Conservation (phyloP, 371 early-diverging fungal species). For the Rhizopus microsporus region DNA sequence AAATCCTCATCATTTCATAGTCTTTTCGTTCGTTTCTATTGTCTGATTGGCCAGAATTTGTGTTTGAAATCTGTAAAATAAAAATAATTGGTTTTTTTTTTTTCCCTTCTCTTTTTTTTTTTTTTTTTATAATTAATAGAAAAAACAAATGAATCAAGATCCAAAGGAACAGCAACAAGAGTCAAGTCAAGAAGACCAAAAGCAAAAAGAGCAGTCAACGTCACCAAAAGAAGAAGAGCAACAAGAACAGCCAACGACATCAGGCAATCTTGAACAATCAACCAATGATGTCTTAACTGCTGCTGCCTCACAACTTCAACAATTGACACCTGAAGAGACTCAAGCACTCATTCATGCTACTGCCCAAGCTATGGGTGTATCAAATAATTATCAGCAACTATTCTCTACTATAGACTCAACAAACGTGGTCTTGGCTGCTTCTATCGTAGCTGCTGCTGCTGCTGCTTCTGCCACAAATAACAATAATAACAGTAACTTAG, state of each 20-base stretch:
- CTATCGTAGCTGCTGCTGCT: slow-evolving; percentile 13
- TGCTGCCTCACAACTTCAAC: slow-evolving; percentile 2
- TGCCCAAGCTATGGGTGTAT: slow-evolving; percentile 3
- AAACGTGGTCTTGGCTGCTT: slow-evolving; percentile 9
- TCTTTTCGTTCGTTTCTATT: too few species aligned
- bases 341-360: slow-evolving; percentile 3
- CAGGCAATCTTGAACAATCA: not conserved
- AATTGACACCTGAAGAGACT: slow-evolving; percentile 4
- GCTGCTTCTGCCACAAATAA: slow-evolving; percentile 1
- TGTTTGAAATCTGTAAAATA: too few species aligned
- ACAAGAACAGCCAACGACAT: not conserved
- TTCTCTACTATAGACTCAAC: slow-evolving; percentile 5
- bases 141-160: too few species aligned
- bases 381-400: not conserved
- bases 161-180: too few species aligned
- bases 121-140: not conserved
- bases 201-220: not conserved
- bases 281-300: not conserved
- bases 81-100: not conserved
- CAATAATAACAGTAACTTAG: not conserved
- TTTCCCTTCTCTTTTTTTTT: not conserved
- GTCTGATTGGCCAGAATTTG: too few species aligned
- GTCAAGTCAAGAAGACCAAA: too few species aligned
- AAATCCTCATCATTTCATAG: too few species aligned
- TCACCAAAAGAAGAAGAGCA: not conserved